Evolutionary conservation across 257 asterid genomes (phyloP).

Genomic region (Solanum paucissectum): DNA sequence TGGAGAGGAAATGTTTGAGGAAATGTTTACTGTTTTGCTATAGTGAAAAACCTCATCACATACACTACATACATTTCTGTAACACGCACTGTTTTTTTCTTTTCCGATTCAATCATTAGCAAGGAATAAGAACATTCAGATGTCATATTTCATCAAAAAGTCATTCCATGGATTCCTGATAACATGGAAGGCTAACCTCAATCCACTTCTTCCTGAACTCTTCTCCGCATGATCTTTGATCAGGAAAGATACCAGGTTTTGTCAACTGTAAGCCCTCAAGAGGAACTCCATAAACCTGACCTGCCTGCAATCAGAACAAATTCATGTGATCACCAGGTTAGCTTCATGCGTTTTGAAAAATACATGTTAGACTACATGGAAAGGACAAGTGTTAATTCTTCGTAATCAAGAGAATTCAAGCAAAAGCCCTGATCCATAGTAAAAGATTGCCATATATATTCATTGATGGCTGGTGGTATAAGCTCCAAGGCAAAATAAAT

Average conservation of each 20-base stretch:
- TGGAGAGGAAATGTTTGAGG: background rate
- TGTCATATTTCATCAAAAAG: background rate
- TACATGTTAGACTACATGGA: background rate
- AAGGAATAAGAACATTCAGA: background rate
- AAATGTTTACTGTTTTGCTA: background rate
- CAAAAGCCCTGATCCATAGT: background rate
- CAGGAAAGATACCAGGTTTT: conserved; percentile 77
- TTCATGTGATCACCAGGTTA: background rate
- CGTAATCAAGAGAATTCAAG: background rate
- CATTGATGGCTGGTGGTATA: background rate
- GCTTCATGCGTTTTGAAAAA: background rate
- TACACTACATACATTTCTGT: background rate
- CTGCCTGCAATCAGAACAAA: conserved; percentile 51
- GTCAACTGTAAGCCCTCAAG: conserved; percentile 71
- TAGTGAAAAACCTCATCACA: background rate
- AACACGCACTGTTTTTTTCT: background rate
- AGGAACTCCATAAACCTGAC: conserved; percentile 96
- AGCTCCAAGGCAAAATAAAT: background rate
- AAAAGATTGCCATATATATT: background rate
- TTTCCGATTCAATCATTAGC: background rate
- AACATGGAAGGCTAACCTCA: conserved; percentile 52
- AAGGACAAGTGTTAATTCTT: background rate
- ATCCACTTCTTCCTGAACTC: conserved; percentile 95
- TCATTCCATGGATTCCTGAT: background rate
- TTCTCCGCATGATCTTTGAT: conserved; percentile 88